A percentile compares a stretch with the other conserved stretches of the same genome.
Evolutionary conservation across 176 grass and related monocot genomes (phyloP).

Genomic region (Cenchrus purpureus): DNA sequence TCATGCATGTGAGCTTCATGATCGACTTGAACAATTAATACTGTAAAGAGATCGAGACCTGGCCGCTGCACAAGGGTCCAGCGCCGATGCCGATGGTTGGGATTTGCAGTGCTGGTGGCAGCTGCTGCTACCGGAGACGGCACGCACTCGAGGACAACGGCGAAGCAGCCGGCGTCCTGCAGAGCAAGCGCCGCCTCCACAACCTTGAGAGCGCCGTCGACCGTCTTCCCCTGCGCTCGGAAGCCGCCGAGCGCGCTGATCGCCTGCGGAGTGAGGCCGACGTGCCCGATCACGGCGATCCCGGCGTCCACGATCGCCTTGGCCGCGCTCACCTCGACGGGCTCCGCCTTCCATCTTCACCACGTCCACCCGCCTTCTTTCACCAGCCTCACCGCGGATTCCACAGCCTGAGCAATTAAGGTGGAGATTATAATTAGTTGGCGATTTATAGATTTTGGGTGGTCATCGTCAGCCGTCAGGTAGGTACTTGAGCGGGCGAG

Average conservation of each 20-base stretch:
- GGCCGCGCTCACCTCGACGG: slow-evolving; percentile 79
- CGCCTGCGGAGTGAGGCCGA: slow-evolving; percentile 83
- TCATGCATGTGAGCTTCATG: too few species aligned
- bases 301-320: slow-evolving; percentile 85
- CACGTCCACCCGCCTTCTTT: slow-evolving; percentile 91
- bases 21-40: too few species aligned
- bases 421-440: neutral
- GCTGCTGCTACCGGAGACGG: slow-evolving; percentile 88
- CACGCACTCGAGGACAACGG: slow-evolving; percentile 87
- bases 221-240: slow-evolving; percentile 75
- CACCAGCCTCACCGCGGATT: slow-evolving; percentile 74
- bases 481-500: slow-evolving; percentile 58
- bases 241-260: slow-evolving; percentile 88
- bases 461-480: neutral
- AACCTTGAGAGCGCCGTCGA: slow-evolving; percentile 86
- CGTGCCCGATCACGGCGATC: slow-evolving; percentile 86
- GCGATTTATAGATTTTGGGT: too few species aligned
- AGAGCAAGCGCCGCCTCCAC: slow-evolving; percentile 89
- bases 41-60: slow-evolving; percentile 41
- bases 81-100: slow-evolving; percentile 91
- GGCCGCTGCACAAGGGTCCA: slow-evolving; percentile 83
- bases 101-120: slow-evolving; percentile 66
- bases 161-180: slow-evolving; percentile 88
- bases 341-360: slow-evolving; percentile 86
- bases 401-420: slow-evolving; percentile 62